Evolutionary conservation across 305 asterid species (phyloP).

Genomic region (Euphrasia arctica): DNA sequence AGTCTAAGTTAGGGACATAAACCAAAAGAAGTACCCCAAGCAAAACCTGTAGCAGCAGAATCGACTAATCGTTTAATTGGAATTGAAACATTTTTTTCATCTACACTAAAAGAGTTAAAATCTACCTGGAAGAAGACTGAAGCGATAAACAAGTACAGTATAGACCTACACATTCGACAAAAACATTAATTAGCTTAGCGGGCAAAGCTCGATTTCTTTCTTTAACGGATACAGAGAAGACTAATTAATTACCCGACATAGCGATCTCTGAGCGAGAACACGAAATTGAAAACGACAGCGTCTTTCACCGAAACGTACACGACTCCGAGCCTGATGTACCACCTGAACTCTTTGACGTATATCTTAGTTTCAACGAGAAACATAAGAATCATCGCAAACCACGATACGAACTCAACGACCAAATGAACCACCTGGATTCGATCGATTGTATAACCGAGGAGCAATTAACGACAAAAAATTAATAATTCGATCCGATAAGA

Average conservation of each 20-base stretch:
- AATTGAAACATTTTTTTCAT: no score
- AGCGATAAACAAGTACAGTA: conserved; percentile 46
- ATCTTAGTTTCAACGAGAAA: conserved; percentile 61
- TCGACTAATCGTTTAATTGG: not conserved
- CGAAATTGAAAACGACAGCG: conserved; percentile 57
- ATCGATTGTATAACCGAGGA: no score
- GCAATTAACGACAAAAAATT: no score
- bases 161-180: conserved; percentile 51
- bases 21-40: conserved; percentile 60
- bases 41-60: conserved; percentile 44
- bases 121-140: conserved; percentile 77
- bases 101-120: conserved; percentile 21
- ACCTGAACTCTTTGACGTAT: conserved; percentile 78
- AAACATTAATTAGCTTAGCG: conserved; percentile 10
- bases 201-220: not conserved
- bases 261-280: conserved; percentile 54
- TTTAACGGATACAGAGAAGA: conserved; percentile 20
- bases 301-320: conserved; percentile 73
- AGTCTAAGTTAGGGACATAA: conserved; percentile 64
- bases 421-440: conserved; percentile 50
- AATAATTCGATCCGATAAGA: conserved; percentile 11
- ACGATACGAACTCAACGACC: conserved; percentile 58
- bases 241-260: conserved; percentile 44
- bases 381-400: conserved; percentile 78
- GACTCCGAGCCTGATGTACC: conserved; percentile 81